A percentile compares a stretch with the other conserved stretches of the same genome.
These are phyloP conservation scores for Macrophomina pseudophaseolina DNA, from an alignment of 2,329 filamentous ascomycete species.

Conservation along the genomic window DNA sequence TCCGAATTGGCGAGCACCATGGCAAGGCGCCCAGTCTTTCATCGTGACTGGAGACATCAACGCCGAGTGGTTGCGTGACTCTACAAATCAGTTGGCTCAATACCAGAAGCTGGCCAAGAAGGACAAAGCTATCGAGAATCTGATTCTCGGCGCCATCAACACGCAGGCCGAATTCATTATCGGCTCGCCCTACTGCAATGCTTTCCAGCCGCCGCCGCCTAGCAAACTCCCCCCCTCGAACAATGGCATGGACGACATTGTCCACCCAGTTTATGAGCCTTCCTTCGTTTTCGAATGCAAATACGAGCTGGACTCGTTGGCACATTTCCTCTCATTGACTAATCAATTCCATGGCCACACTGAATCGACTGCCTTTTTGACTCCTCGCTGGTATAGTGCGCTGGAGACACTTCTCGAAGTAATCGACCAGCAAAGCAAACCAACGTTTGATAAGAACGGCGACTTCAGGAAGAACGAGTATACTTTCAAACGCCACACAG, in stretches of 20 bases:
- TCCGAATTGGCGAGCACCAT: conserved; percentile 48
- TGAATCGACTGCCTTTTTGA: conserved; percentile 77
- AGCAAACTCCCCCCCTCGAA: conserved; percentile 72
- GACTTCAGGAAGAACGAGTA: conserved; percentile 76
- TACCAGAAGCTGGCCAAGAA: conserved; percentile 86
- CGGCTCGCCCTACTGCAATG: conserved; percentile 94
- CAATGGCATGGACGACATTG: conserved; percentile 81
- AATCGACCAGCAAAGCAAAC: conserved; percentile 75
- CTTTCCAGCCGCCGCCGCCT: conserved; percentile 91
- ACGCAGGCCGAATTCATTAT: conserved; percentile 96
- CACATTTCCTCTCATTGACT: conserved; percentile 82
- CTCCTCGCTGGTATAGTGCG: conserved; percentile 76
- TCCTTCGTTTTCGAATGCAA: conserved; percentile 95
- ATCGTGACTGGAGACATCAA: conserved; percentile 94
- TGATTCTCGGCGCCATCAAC: conserved; percentile 93
- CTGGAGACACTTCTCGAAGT: conserved; percentile 75
- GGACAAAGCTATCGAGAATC: conserved; percentile 74
- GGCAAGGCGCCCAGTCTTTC: conserved; percentile 88
- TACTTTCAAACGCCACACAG: conserved; percentile 82
- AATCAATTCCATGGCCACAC: conserved; percentile 89
- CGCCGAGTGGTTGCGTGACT: conserved; percentile 90
- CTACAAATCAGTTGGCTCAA: conserved; percentile 88
- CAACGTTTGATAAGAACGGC: conserved; percentile 78
- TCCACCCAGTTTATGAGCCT: conserved; percentile 86
- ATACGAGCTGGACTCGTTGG: conserved; percentile 95